A percentile compares a stretch with the other conserved stretches of the same genome.
Evolutionary conservation across 345 rosid species (phyloP).

Genomic region (Corchorus capsularis): DNA sequence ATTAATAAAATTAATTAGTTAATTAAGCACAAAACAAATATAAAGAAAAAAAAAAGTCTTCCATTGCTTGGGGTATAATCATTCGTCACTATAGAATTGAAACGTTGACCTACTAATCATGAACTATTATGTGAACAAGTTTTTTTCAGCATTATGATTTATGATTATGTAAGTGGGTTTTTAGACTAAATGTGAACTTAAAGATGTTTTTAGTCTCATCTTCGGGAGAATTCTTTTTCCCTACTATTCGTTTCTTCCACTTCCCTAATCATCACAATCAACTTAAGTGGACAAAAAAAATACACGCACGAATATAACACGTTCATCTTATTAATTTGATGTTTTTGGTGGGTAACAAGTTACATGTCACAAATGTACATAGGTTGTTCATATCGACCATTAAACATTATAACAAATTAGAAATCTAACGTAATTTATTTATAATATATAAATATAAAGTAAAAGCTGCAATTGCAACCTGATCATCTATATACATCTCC

Average conservation of each 20-base stretch:
- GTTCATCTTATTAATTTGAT: not conserved
- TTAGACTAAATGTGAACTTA: not conserved
- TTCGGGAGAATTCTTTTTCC: not conserved
- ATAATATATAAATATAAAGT: too few species aligned
- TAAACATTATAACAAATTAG: not conserved
- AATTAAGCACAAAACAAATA: too few species aligned
- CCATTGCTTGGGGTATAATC: too few species aligned
- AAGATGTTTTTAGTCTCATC: not conserved
- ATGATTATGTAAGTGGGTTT: not conserved
- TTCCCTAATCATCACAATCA: not conserved
- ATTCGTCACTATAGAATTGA: not conserved
- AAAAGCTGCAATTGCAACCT: too few species aligned
- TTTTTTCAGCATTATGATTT: not conserved
- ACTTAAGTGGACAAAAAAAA: not conserved
- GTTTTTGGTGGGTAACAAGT: not conserved
- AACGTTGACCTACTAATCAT: not conserved
- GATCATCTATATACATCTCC: too few species aligned
- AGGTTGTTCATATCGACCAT: not conserved
- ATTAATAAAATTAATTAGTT: too few species aligned
- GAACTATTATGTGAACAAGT: not conserved
- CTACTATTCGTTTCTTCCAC: not conserved
- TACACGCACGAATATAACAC: not conserved
- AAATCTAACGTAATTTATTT: too few species aligned
- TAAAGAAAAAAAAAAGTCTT: too few species aligned
- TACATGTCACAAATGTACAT: not conserved